Conservation (phyloP, 2,329 filamentous ascomycete genomes). For the Cladosporium cucumerinum region DNA sequence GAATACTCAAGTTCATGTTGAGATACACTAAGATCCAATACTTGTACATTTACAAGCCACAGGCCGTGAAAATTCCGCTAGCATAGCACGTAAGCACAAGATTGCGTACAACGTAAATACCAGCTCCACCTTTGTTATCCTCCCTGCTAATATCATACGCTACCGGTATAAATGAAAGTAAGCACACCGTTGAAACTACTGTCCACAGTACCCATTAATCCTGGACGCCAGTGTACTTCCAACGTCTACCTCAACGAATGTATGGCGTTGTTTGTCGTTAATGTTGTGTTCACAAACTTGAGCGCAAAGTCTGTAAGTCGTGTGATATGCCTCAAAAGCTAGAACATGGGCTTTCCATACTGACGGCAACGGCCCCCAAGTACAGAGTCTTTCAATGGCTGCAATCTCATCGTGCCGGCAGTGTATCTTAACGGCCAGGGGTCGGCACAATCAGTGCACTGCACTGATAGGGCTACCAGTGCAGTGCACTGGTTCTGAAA, state of each 20-base stretch:
- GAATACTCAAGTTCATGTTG: not conserved
- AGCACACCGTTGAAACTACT: not conserved
- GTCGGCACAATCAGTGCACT: too few relatives aligned
- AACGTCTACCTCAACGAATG: not conserved
- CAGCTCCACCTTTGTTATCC: not conserved
- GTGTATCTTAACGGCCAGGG: too few relatives aligned
- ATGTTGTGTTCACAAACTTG: not conserved
- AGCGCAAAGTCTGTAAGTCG: not conserved
- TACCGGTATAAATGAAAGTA: not conserved
- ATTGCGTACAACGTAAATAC: not conserved
- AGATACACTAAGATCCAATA: not conserved
- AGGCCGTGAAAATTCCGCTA: not conserved
- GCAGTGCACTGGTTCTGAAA: too few relatives aligned
- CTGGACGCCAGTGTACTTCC: not conserved
- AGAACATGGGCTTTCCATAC: not conserved
- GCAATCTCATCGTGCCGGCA: not conserved
- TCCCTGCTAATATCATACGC: not conserved
- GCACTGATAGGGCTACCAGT: too few relatives aligned
- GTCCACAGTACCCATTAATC: not conserved
- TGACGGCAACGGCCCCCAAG: not conserved
- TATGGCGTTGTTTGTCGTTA: not conserved
- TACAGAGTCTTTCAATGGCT: not conserved
- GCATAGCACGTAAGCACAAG: not conserved
- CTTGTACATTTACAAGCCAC: not conserved
- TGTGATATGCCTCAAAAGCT: not conserved